These are phyloP conservation scores for Russula compacta DNA, from an alignment of 768 basidiomycete species.

Conservation along the genomic window DNA sequence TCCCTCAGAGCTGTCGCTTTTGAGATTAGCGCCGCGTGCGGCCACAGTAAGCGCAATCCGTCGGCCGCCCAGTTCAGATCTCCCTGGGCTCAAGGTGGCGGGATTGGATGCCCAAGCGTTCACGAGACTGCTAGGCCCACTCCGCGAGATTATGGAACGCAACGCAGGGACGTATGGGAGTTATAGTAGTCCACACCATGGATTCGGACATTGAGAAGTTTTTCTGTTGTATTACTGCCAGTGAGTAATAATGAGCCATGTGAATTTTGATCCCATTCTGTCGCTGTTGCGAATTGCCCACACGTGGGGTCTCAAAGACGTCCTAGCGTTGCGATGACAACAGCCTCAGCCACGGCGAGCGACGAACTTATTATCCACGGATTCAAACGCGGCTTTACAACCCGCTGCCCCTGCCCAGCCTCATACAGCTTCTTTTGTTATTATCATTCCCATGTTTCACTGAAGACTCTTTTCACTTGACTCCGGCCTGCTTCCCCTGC, in stretches of 20 bases:
- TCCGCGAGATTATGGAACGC: slow-evolving; percentile 89
- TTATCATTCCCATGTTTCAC: neutral
- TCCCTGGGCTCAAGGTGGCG: slow-evolving; percentile 80
- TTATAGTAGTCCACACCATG: slow-evolving; percentile 7
- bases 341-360: neutral
- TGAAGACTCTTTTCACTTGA: neutral
- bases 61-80: slow-evolving; percentile 34
- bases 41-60: slow-evolving; percentile 87
- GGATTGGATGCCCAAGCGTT: slow-evolving; percentile 90
- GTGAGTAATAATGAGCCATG: neutral
- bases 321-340: slow-evolving; percentile 5
- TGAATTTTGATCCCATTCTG: neutral
- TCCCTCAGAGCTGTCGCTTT: slow-evolving; percentile 73
- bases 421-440: neutral
- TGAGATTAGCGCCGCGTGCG: slow-evolving; percentile 83
- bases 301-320: too few relatives aligned
- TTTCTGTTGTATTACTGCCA: neutral
- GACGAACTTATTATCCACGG: neutral
- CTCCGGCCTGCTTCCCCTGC: neutral
- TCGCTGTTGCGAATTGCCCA: neutral
- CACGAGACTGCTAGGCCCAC: slow-evolving; percentile 84
- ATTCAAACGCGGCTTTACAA: too few relatives aligned
- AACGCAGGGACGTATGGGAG: slow-evolving; percentile 62
- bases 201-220: slow-evolving; percentile 5
- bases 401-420: neutral